These are phyloP conservation scores for Xerocomus spinulosus DNA, from an alignment of 768 basidiomycete species.

Conservation along the genomic window DNA sequence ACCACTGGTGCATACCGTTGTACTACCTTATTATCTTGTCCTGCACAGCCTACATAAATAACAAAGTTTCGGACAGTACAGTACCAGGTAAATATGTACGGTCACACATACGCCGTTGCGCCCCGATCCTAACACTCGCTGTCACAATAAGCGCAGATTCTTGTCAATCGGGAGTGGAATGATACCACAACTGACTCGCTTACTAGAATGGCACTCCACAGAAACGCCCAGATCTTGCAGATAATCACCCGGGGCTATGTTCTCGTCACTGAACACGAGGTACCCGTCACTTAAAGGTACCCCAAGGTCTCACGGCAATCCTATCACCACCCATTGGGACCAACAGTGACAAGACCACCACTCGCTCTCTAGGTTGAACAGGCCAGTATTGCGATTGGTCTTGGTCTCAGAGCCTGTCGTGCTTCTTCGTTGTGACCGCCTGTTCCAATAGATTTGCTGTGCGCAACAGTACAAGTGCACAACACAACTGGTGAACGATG, in stretches of 20 bases:
- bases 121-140: no score
- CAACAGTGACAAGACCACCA: no score
- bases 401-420: not conserved
- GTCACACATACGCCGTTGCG: no score
- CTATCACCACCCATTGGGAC: conserved; percentile 6
- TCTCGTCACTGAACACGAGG: conserved; percentile 9
- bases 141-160: no score
- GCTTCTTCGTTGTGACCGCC: not conserved
- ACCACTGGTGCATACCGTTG: conserved; percentile 10
- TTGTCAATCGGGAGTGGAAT: no score
- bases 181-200: conserved; percentile 1
- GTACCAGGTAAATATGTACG: not conserved
- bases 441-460: conserved; percentile 3
- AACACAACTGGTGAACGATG: not conserved
- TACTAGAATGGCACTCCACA: conserved; percentile 11
- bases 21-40: conserved; percentile 15
- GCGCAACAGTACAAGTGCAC: no score
- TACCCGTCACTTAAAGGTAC: conserved; percentile 4
- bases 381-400: no score
- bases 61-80: not conserved
- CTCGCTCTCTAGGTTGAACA: not conserved
- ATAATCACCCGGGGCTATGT: conserved; percentile 9
- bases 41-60: conserved; percentile 5
- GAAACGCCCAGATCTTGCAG: not conserved
- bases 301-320: conserved; percentile 2